Evolutionary conservation across 2,329 filamentous ascomycete species (phyloP).

Genomic region (Epicoccum sorghinum): DNA sequence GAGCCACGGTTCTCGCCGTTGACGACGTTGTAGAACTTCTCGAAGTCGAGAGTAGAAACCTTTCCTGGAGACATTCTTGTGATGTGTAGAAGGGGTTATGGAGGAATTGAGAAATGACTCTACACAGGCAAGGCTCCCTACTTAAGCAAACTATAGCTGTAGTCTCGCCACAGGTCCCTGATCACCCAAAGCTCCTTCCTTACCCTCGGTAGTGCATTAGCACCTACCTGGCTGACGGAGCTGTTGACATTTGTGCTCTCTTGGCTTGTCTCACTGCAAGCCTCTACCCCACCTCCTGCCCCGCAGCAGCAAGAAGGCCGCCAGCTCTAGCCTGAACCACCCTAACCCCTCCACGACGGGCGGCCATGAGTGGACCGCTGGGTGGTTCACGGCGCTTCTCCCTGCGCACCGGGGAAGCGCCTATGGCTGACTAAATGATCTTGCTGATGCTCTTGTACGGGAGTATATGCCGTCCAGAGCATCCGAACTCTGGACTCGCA

Average conservation of each 20-base stretch:
- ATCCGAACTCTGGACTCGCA: background rate
- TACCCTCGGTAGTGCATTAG: constrained; percentile 13
- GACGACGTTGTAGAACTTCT: constrained; percentile 60
- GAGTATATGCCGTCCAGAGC: background rate
- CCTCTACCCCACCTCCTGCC: constrained; percentile 21
- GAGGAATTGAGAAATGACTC: background rate
- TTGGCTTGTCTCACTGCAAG: constrained; percentile 12
- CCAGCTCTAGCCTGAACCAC: background rate
- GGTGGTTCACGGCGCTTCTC: background rate
- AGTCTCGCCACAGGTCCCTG: background rate
- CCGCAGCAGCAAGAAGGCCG: constrained; percentile 6
- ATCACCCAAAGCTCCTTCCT: background rate
- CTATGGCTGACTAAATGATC: background rate
- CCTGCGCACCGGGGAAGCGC: background rate
- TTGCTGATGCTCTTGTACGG: background rate
- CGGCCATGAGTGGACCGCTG: background rate
- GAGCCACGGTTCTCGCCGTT: constrained; percentile 56
- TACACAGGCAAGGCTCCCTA: constrained; percentile 1
- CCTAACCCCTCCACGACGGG: background rate
- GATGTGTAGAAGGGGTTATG: background rate
- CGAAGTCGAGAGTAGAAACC: constrained; percentile 46
- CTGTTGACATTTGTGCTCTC: constrained; percentile 2
- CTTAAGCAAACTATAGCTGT: constrained; percentile 5
- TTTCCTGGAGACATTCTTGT: constrained; percentile 54
- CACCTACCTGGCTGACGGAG: constrained; percentile 1